Percentiles rank a stretch among this genome's conserved stretches.
These are phyloP conservation scores for Rhynchospora pubera DNA, from an alignment of 176 grass and related monocot species.

Conservation along the genomic window DNA sequence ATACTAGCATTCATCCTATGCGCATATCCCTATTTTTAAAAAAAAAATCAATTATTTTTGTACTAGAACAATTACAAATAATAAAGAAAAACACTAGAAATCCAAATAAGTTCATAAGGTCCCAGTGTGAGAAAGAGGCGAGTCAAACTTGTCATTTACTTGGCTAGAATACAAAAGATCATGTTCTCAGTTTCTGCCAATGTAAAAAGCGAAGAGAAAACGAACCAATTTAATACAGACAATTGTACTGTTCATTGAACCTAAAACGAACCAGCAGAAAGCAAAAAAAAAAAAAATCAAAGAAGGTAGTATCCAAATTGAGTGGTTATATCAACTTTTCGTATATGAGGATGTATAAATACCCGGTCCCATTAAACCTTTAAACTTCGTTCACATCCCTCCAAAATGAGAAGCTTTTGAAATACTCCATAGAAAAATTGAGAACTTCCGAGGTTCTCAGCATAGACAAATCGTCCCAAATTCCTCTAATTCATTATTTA, in stretches of 20 bases:
- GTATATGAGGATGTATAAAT: not conserved
- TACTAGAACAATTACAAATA: not conserved
- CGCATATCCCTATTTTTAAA: not conserved
- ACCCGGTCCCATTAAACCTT: not conserved
- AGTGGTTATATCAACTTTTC: not conserved
- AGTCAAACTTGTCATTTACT: not conserved
- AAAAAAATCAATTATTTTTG: not conserved
- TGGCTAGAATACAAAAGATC: not conserved
- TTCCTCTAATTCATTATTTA: not conserved
- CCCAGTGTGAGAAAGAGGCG: not conserved
- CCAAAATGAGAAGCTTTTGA: not conserved
- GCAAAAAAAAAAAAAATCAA: not conserved
- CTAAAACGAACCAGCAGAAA: constrained; percentile 7
- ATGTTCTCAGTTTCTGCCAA: constrained; percentile 3
- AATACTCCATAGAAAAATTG: not conserved
- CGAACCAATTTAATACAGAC: not conserved
- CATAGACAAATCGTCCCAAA: not conserved
- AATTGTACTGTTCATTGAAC: not conserved
- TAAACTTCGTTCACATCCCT: not conserved
- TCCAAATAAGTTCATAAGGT: not conserved
- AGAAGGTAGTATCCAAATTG: not conserved
- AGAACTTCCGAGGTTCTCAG: not conserved
- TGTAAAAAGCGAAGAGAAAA: not conserved
- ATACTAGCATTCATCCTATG: no score
- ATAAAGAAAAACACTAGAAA: not conserved